A percentile compares a stretch with the other conserved stretches of the same genome.
Conservation (phyloP, 352 stramenopile species). For the Thalassiosira oceanica region DNA sequence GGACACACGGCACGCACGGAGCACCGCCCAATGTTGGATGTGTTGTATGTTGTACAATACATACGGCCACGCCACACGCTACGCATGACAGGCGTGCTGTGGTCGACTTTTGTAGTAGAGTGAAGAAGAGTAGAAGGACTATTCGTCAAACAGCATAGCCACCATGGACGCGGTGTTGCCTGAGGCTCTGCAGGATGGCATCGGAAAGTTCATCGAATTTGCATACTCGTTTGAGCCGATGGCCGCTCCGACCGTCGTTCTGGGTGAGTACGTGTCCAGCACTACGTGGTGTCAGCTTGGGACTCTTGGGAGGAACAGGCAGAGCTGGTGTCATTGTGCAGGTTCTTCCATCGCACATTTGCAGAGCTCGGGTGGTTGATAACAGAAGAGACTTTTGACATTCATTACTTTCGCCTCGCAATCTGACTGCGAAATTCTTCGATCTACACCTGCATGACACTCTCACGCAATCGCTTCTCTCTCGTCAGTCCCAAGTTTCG, state of each 20-base stretch:
- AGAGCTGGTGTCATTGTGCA: not conserved
- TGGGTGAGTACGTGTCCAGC: conserved; percentile 63
- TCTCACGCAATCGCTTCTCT: conserved; percentile 15
- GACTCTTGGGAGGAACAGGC: not conserved
- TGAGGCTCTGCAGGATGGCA: conserved; percentile 22
- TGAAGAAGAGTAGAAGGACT: no score
- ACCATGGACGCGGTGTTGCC: conserved; percentile 59
- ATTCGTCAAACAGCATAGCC: conserved; percentile 4
- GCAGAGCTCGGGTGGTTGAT: not conserved
- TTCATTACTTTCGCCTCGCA: conserved; percentile 2
- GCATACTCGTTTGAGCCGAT: conserved; percentile 70
- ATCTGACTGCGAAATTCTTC: not conserved
- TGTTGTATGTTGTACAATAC: no score
- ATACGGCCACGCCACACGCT: no score
- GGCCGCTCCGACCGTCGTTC: conserved; percentile 65
- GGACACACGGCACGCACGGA: no score
- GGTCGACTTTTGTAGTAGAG: not conserved
- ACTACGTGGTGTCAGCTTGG: not conserved
- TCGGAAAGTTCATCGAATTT: conserved; percentile 54
- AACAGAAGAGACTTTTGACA: conserved; percentile 4
- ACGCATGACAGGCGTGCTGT: no score
- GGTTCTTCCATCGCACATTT: not conserved
- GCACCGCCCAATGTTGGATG: no score
- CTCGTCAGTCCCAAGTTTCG: conserved; percentile 66
- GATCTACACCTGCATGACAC: conserved; percentile 1